Conservation (phyloP, 768 basidiomycete genomes). For the Mycena rebaudengoi region DNA sequence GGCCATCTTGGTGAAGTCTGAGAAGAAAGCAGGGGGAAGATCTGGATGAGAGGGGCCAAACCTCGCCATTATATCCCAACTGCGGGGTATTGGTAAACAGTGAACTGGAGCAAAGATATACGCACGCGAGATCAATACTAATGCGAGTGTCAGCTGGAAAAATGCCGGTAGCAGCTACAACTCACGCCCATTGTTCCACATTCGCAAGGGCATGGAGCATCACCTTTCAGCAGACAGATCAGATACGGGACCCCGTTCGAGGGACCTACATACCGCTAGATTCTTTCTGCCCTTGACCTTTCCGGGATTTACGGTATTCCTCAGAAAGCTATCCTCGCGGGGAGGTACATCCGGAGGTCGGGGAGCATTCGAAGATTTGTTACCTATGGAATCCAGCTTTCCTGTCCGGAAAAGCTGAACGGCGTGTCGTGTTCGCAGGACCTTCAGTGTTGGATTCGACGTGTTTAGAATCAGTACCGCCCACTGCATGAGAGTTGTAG, state of each 20-base stretch:
- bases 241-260: background rate
- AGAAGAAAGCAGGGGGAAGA: slow-evolving; percentile 79
- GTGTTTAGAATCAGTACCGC: slow-evolving; percentile 84
- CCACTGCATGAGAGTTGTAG: slow-evolving; percentile 79
- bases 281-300: slow-evolving; percentile 70
- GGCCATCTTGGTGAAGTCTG: slow-evolving; percentile 85
- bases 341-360: slow-evolving; percentile 70
- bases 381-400: slow-evolving; percentile 70
- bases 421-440: slow-evolving; percentile 74
- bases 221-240: slow-evolving; percentile 27
- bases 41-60: slow-evolving; percentile 69
- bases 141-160: background rate
- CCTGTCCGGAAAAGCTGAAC: slow-evolving; percentile 76
- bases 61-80: slow-evolving; percentile 86
- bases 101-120: slow-evolving; percentile 4
- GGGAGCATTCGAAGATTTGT: slow-evolving; percentile 57
- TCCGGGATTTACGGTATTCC: slow-evolving; percentile 64
- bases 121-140: slow-evolving; percentile 80
- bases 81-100: slow-evolving; percentile 34
- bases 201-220: slow-evolving; percentile 88
- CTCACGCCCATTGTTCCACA: slow-evolving; percentile 90
- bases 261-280: slow-evolving; percentile 46
- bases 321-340: slow-evolving; percentile 58
- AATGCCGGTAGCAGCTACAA: background rate
- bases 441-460: slow-evolving; percentile 72